A percentile compares a stretch with the other conserved stretches of the same genome.
Evolutionary conservation across 306 rosid species (phyloP).

Genomic region (Malus fusca): DNA sequence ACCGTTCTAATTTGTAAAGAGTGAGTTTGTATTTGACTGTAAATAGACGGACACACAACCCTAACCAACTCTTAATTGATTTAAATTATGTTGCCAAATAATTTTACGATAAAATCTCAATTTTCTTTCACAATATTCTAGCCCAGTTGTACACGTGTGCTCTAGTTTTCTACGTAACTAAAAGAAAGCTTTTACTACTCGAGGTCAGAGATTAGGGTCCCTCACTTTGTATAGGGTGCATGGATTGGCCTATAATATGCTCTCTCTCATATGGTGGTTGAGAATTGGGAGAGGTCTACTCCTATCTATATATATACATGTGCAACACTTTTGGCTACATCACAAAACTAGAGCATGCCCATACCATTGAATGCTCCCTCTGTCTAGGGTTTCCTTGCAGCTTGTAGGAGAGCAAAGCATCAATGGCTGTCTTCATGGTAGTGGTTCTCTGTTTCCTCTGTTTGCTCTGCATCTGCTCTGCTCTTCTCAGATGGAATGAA

Average conservation of each 20-base stretch:
- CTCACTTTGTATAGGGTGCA: conserved; percentile 40
- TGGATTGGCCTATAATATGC: conserved; percentile 30
- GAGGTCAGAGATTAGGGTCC: conserved; percentile 46
- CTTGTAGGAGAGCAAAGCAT: conserved; percentile 23
- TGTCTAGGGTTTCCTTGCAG: conserved; percentile 22
- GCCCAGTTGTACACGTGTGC: too few relatives aligned
- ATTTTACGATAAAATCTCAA: too few relatives aligned
- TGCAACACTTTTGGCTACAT: conserved; percentile 27
- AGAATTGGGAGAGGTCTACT: conserved; percentile 22
- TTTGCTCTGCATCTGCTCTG: conserved; percentile 83
- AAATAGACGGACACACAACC: too few relatives aligned
- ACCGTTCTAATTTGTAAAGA: too few relatives aligned
- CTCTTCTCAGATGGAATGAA: conserved; percentile 80
- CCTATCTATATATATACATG: conserved; percentile 40
- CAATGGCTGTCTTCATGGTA: conserved; percentile 60
- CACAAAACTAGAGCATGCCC: conserved; percentile 29
- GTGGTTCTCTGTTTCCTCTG: conserved; percentile 28
- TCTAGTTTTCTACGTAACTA: neutral
- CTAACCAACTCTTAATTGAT: too few relatives aligned
- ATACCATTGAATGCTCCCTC: conserved; percentile 20
- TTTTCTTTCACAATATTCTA: too few relatives aligned
- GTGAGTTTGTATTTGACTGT: too few relatives aligned
- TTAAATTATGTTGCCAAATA: too few relatives aligned
- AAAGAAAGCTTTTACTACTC: conserved; percentile 1
- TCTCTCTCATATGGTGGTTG: conserved; percentile 25